Evolutionary conservation across 352 stramenopile genomes (phyloP), one percentile per base, ranked within the genome.

Genomic region (Phytophthora podocarpi): DNA sequence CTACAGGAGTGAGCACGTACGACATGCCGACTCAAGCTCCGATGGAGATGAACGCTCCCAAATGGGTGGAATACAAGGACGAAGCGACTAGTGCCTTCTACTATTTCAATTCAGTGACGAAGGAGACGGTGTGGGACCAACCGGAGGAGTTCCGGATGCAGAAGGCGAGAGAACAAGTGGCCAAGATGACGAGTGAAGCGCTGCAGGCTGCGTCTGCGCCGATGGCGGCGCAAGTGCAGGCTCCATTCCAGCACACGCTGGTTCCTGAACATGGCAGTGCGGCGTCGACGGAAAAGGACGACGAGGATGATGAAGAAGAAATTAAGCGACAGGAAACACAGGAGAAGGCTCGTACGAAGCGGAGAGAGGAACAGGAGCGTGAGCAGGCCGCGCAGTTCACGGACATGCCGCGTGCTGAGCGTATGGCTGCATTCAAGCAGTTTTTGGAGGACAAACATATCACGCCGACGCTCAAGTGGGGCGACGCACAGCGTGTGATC

Each of bases 31-130:
- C 54, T 20, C 42, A 24, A 32, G n/a, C 16, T 31, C 15, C 43
- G 30, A 31, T 16, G 28, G 34, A 54, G 16, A 5, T 24, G 9
- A 55, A 27, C 15, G 4, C 56, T 1, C 18, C 42, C 0, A 85
- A 72, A 12, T 95, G 86, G 86, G 57, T 88, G 23, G 81, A 95
- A 54, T 95, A 92, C 70, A 90, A 81, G 43, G 86, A 95, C 55
- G 72, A 89, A 40, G 61, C 70, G 1, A 91, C 69, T 9, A 80
- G 82, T 3, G 70, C 89, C 20, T 78, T 72, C 16, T 95, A 95
- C 52, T 95, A 93, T 72, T 91, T 91, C 68, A 85, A 95, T 59
- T 86, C 74, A 7, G 24, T 72, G 15, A 93, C 86, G 0, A 89
- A 87, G 41, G 70, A 75, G 23, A 90, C 76, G 13, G 85, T 92